These are phyloP conservation scores for Naegleria lovaniensis DNA, from an alignment of 208 protist genomes.

Conservation along the genomic window DNA sequence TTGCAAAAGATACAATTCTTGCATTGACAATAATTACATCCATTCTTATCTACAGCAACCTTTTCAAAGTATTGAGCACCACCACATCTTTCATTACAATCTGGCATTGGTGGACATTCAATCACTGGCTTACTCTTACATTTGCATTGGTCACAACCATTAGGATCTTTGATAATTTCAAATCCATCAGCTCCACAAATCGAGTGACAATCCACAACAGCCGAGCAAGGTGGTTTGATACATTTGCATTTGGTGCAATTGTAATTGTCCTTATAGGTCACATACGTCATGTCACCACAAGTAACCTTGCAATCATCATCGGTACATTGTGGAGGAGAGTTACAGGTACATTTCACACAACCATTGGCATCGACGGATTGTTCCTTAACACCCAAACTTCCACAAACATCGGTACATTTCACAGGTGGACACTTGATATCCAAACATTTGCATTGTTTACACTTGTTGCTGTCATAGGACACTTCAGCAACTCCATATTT, in stretches of 20 bases:
- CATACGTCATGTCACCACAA: not conserved
- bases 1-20: not conserved
- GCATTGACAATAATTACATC: not conserved
- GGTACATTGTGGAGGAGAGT: not conserved
- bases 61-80: not conserved
- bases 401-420: not conserved
- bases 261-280: not conserved
- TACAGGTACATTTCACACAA: not conserved
- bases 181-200: not conserved
- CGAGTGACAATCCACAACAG: not conserved
- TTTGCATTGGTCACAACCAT: not conserved
- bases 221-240: not conserved
- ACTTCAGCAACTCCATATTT: not conserved
- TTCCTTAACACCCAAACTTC: not conserved
- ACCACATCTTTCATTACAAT: not conserved
- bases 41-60: not conserved
- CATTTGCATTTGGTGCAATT: not conserved
- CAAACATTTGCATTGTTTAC: conserved; percentile 4
- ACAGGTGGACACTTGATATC: not conserved
- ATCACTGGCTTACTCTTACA: not conserved
- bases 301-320: not conserved
- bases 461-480: not conserved
- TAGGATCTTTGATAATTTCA: not conserved
- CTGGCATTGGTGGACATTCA: not conserved
- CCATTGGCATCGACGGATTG: not conserved